Evolutionary conservation across 2,329 filamentous ascomycete genomes (phyloP).

Genomic region (Trichoderma sp.): DNA sequence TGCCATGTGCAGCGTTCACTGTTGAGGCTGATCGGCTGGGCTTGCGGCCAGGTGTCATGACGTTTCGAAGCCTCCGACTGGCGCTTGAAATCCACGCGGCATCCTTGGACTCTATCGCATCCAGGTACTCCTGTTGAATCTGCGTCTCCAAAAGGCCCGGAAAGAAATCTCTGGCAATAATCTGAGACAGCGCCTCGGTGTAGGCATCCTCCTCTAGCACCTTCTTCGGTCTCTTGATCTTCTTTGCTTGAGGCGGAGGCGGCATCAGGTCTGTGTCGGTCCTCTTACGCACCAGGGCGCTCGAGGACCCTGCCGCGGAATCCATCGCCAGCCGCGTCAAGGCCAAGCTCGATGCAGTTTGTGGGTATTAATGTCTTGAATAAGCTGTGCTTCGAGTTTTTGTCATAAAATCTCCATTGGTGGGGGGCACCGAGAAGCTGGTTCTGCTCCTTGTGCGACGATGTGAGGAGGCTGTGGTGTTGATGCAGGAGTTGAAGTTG

Average conservation of each 20-base stretch:
- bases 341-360: background rate
- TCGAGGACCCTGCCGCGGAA: constrained; percentile 44
- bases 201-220: constrained; percentile 94
- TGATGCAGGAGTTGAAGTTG: constrained; percentile 3
- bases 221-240: constrained; percentile 85
- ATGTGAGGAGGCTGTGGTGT: background rate
- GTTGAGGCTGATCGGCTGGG: constrained; percentile 31
- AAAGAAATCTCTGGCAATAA: constrained; percentile 96
- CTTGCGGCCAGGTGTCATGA: constrained; percentile 75
- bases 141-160: constrained; percentile 85
- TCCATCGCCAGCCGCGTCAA: constrained; percentile 42
- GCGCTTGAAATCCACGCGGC: constrained; percentile 83
- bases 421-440: no score
- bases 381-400: no score
- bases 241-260: constrained; percentile 79
- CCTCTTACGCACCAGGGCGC: constrained; percentile 68
- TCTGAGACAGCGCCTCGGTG: constrained; percentile 84
- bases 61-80: constrained; percentile 68
- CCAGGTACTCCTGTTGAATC: constrained; percentile 87
- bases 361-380: no score
- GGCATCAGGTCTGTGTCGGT: constrained; percentile 76
- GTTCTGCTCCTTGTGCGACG: background rate
- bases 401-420: no score
- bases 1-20: constrained; percentile 37
- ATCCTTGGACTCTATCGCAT: constrained; percentile 86